Evolutionary conservation across 2,329 filamentous ascomycete species (phyloP).

Genomic region (Malbranchea cinnamomea): DNA sequence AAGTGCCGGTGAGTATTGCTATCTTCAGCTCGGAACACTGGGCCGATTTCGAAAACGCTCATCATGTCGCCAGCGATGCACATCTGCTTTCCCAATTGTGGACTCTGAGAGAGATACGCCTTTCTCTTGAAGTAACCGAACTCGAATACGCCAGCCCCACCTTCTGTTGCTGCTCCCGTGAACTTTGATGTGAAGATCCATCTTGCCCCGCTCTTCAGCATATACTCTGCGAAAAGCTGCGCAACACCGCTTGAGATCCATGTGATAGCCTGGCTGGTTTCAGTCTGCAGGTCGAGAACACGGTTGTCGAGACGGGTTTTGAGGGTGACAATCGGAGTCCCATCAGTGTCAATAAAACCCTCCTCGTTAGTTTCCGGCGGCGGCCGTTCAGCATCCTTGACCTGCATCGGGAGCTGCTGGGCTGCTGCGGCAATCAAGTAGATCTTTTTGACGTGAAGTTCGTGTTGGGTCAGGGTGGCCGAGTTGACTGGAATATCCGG

Average conservation of each 20-base stretch:
- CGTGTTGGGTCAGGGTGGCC: constrained; percentile 61
- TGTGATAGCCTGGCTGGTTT: constrained; percentile 82
- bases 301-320: constrained; percentile 81
- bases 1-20: constrained; percentile 52
- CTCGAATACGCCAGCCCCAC: constrained; percentile 81
- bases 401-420: constrained; percentile 45
- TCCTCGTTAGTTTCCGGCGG: constrained; percentile 31
- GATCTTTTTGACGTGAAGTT: constrained; percentile 78
- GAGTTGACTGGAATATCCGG: constrained; percentile 81
- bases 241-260: constrained; percentile 50
- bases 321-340: constrained; percentile 59
- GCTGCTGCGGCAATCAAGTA: constrained; percentile 58
- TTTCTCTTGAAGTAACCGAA: constrained; percentile 78
- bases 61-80: constrained; percentile 49
- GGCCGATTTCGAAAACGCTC: constrained; percentile 49
- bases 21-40: constrained; percentile 53
- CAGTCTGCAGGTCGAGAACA: constrained; percentile 80
- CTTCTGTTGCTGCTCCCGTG: constrained; percentile 80
- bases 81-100: constrained; percentile 56
- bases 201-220: constrained; percentile 58
- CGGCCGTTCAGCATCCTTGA: constrained; percentile 37
- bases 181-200: constrained; percentile 83
- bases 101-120: constrained; percentile 53
- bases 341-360: constrained; percentile 36
- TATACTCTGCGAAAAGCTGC: constrained; percentile 63